Percentiles rank a stretch among this genome's conserved stretches.
Evolutionary conservation across 78 protist genomes (phyloP).

Genomic region (slime mould (Dictyostelium discoideum)): DNA sequence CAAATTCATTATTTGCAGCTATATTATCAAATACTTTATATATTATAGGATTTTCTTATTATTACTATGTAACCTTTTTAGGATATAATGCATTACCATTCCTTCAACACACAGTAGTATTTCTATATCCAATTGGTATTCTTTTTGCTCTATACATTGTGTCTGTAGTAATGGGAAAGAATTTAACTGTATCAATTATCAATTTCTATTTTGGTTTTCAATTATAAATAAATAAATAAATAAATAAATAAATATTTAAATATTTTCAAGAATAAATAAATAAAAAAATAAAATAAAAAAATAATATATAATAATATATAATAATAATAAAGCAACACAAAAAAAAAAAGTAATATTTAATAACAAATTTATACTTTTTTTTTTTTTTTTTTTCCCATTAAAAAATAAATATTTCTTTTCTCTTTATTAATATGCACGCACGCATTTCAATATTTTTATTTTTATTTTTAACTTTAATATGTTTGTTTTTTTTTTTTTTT

Average conservation of each 20-base stretch:
- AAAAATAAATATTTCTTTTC: background rate
- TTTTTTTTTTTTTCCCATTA: background rate
- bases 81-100: slow-evolving; percentile 95
- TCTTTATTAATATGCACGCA: background rate
- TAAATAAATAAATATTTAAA: background rate
- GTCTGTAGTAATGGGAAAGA: slow-evolving; percentile 36
- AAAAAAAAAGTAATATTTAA: background rate
- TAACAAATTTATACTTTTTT: too few relatives aligned
- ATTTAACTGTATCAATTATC: slow-evolving; percentile 47
- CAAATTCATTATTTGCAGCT: slow-evolving; percentile 63
- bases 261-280: background rate
- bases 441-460: background rate
- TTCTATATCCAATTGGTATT: slow-evolving; percentile 85
- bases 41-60: slow-evolving; percentile 82
- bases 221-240: background rate
- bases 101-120: slow-evolving; percentile 60
- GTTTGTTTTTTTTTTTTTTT: background rate
- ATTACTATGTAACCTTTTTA: slow-evolving; percentile 95
- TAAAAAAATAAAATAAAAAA: background rate
- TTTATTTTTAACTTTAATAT: background rate
- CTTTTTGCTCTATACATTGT: slow-evolving; percentile 22
- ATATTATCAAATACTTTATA: slow-evolving; percentile 88
- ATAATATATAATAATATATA: background rate
- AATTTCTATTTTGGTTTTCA: slow-evolving; percentile 59
- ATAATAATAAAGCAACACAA: background rate